Base-by-base conservation (phyloP, 306 rosid genomes). In the Lathyrus aphaca region DNA sequence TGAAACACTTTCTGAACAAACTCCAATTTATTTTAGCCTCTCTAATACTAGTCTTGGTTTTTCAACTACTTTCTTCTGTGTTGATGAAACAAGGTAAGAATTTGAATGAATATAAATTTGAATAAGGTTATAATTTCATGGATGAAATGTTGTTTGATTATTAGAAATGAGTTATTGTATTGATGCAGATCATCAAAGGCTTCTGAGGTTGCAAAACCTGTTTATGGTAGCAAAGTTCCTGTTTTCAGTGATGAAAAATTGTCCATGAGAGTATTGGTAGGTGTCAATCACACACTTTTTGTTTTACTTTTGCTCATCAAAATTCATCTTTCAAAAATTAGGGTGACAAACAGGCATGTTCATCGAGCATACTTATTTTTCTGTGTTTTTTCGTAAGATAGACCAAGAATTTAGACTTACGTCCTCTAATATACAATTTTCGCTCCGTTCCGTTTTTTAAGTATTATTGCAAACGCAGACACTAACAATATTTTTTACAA, bases 171-270 rank as follows among this genome's bases (percentile, higher is more conserved):
- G 9, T 64, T 74, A 9, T 66, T 12, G 27, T n/a, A 10, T 56
- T 56, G 51, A 67, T 86, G 86, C 69, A 91, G 97, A 78, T 88
- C 97, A 23, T 75, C 95, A 7, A 74, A 72, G 70, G 97, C 97
- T 58, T 39, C 80, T 66, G 90, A 83, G 15, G 77, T 88, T 61
- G 77, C 27, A 50, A 84, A 84, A 53, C 73, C 17, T 39, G 66
- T 91, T 76, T 83, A 85, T 69, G 92, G 91, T 58, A 78, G 86
- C 79, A 19, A 57, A 70, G 85, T 91, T 66, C 88, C 86, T 0
- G 90, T 91, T 10, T 60, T 88, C 19, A 82, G 78, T 44, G 92
- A 71, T 51, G 97, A 91, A 78, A 91, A 79, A n/a, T 60, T 65
- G 64, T 81, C 86, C 12, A 63, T 86, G 49, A 78, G 97, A 68